Percentiles rank a stretch among this genome's conserved stretches.
Evolutionary conservation across 2,329 filamentous ascomycete genomes (phyloP).

Genomic region (Trichoderma harzianum): DNA sequence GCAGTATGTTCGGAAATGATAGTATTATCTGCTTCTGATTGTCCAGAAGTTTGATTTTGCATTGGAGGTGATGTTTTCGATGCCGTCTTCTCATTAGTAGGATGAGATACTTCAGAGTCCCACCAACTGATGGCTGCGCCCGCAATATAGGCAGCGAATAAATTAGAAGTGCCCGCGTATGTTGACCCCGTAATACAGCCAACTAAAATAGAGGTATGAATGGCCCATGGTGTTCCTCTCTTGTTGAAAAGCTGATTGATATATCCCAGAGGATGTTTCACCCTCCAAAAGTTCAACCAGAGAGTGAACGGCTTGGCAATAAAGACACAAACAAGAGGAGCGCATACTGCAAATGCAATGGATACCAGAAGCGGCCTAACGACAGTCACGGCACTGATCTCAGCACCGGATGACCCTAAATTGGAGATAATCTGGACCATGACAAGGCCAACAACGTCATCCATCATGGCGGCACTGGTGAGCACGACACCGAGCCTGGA

Average conservation of each 20-base stretch:
- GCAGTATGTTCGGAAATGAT: not conserved
- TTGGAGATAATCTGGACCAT: slow-evolving; percentile 74
- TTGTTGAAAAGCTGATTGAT: slow-evolving; percentile 28
- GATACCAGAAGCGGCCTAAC: slow-evolving; percentile 47
- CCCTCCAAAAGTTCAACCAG: slow-evolving; percentile 32
- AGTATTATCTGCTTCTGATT: not conserved
- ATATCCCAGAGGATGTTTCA: slow-evolving; percentile 20
- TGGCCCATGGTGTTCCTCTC: slow-evolving; percentile 34
- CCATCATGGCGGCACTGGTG: slow-evolving; percentile 73
- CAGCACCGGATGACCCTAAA: slow-evolving; percentile 41
- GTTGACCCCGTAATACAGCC: slow-evolving; percentile 47
- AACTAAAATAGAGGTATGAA: slow-evolving; percentile 50
- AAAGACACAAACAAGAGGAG: slow-evolving; percentile 47
- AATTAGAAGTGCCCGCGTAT: slow-evolving; percentile 60
- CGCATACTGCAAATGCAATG: slow-evolving; percentile 47
- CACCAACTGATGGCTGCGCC: slow-evolving; percentile 60
- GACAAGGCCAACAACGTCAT: slow-evolving; percentile 73
- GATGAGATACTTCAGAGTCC: slow-evolving; percentile 39
- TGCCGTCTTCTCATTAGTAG: not conserved
- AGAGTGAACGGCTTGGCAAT: slow-evolving; percentile 41
- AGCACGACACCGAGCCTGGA: slow-evolving; percentile 59
- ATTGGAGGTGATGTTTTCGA: not conserved
- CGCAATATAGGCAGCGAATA: slow-evolving; percentile 62
- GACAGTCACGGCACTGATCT: slow-evolving; percentile 34
- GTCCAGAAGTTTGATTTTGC: not conserved